Conservation (phyloP, 1,284 basidiomycete genomes). For the Microbotryomycetes sp. region DNA sequence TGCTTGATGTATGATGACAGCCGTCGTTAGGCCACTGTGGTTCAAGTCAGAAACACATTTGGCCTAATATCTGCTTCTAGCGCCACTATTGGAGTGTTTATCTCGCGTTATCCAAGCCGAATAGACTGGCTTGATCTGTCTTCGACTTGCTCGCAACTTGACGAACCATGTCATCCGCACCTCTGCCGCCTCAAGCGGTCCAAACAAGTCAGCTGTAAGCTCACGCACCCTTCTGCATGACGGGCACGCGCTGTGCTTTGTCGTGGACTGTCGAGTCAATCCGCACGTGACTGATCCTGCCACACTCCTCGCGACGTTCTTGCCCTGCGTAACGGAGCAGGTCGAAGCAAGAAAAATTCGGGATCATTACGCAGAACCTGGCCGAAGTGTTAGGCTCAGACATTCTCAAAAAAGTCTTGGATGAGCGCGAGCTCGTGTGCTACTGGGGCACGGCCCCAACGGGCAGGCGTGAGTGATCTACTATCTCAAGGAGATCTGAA, state of each 20-base stretch:
- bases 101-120: no score
- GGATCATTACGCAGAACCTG: constrained; percentile 76
- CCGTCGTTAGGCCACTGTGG: no score
- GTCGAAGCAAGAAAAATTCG: constrained; percentile 57
- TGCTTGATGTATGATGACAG: no score
- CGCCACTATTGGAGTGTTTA: no score
- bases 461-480: constrained; percentile 66
- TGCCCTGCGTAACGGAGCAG: no score
- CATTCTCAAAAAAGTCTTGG: constrained; percentile 69
- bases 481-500: neutral
- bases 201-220: neutral
- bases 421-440: constrained; percentile 60
- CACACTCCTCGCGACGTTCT: neutral
- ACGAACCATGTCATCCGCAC: neutral
- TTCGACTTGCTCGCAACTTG: no score
- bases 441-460: constrained; percentile 84
- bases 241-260: neutral
- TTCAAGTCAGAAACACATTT: no score
- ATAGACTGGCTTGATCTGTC: no score
- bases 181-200: neutral
- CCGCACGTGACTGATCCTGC: neutral
- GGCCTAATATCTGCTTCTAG: no score
- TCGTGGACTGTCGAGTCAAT: neutral
- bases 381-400: constrained; percentile 86
- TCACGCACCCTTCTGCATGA: neutral